Evolutionary conservation across 257 asterid genomes (phyloP), one percentile per base, ranked within the genome.

Genomic region (Solanum medicagineum): DNA sequence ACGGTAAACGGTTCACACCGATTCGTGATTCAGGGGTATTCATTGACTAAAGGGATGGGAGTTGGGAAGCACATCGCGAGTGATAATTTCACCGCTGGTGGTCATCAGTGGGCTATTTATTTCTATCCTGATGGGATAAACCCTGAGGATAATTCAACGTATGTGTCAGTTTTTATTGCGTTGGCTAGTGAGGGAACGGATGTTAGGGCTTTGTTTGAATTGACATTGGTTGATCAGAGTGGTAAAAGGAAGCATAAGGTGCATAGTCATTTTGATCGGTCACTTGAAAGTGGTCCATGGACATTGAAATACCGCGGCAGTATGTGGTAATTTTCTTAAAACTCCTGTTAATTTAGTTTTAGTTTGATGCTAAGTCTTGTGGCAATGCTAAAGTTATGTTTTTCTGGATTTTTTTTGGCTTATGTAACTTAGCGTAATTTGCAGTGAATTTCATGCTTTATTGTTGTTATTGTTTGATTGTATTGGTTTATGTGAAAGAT

Each of bases 181-280:
- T 68, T 94, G 80, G 97, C 95, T 4, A 94, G 98, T 86, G 98
- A 94, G 85, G 98, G 98, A 36, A 92, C 96, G 9, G 97, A 94
- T 84, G 98, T 94, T 29, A 87, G 97, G 89, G 98, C 97, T 26
- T 86, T 94, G 94, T 94, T 94, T 87, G 98, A 94, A 93, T 80
- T 94, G 88, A 94, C 96, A 54, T 88, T 92, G 44, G 90, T 95
- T 85, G 98, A 95, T 87, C 98, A 95, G 91, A 95, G 97, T 81
- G 98, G 98, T 86, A 95, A 92, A 85, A 98, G 90, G 91, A 95
- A 93, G 86, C 96, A 95, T 87, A 95, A 95, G 85, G 95, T 95
- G 85, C 98, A 95, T 87, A 93, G 96, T 91, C 98, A 95, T 93
- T 95, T 95, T 85, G 98, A 95, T 90, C 93, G 96, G 69, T 93